Evolutionary conservation across 352 stramenopile species (phyloP), one percentile per base, ranked within the genome.

Genomic region (Globisporangium viniferum): DNA sequence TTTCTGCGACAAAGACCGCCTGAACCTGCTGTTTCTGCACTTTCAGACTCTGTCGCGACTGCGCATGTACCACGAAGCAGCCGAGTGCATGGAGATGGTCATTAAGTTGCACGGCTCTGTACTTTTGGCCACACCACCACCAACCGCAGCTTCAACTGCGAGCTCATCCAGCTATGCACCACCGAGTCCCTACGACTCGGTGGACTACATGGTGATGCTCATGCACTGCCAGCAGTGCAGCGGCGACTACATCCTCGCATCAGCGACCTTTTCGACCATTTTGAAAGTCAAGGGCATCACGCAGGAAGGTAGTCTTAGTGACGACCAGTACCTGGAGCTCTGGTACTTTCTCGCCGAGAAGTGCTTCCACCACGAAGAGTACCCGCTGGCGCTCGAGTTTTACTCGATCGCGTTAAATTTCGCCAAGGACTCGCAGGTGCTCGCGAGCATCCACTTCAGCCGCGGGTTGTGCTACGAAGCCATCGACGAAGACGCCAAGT

Each of bases 281-380:
- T 63, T 92, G 9, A 72, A 75, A 24, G 56, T 59, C 22, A 80
- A 78, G 31, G 60, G 54, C 2, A 63, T 78, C 8, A 59, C 69
- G 12, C 73, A 81, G 31, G 74, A 82, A 8, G 73, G 66, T 0
- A 67, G 36, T 22, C 35, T 91, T 24, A 68, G 44, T 51, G 82
- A 91, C 64, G 71, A 80, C 22, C 70, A 89, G 12, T 88, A 89
- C 55, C 68, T 91, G 3, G 72, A 82, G 10, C 41, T 90, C 18
- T 92, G 82, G 82, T 67, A 65, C 12, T 66, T 67, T 3, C 67
- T 92, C 5, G 82, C 84, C 0, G 73, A 88, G 59, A 91, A 90
- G 44, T 89, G 81, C 64, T 90, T 92, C 27, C 49, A 73, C 20
- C 81, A 86, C 15, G 84, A 92, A 67, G 84, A 91, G 68, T 90